Evolutionary conservation across 1,139 yeast species (phyloP), one percentile per base, ranked within the genome.

Genomic region (Dujonia santamariae): DNA sequence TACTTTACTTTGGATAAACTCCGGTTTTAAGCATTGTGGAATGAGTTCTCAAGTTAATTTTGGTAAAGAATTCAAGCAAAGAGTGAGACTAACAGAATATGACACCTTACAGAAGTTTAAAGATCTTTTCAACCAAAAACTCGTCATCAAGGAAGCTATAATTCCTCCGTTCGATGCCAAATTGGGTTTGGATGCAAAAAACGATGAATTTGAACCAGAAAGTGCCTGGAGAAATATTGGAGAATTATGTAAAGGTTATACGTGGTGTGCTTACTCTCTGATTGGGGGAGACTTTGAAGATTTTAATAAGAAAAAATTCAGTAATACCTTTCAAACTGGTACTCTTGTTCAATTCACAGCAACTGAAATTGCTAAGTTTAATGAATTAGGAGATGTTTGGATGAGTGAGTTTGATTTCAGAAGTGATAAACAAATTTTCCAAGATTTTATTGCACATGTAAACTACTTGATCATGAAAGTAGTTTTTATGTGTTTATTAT

Each of bases 211-310:
- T 11, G 68, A 63, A 40, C 58, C 66, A 7, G 48, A 46, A 19
- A 34, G 45, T 29, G 46, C 63, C 2, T 63, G 69, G 69, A 35
- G 43, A 21, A 49, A 46, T 21, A 44, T 56, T 50, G 37, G 53
- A 8, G 50, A 48, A 13, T 62, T 59, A 39, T 63, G 69, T 40
- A 40, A 47, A 26, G 59, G 59, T 4, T 63, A 63, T 39, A 54
- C 60, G 3, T 63, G 68, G 68, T 63, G 69, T 47, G 68, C 57
- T 2, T 62, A 61, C 37, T 57, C 63, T 13, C 51, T 54, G 31
- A 49, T 61, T 16, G 69, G 67, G 2, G 57, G 55, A 3, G 25
- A 37, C 12, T 27, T 27, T 27, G 17, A 27, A 7, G 30, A 27
- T 16, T 24, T 13, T 24, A n/a, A 24, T 11, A 14, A 22, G 19